Base-by-base conservation (phyloP, 495 filamentous ascomycete species). In the Xylaria intraflava region DNA sequence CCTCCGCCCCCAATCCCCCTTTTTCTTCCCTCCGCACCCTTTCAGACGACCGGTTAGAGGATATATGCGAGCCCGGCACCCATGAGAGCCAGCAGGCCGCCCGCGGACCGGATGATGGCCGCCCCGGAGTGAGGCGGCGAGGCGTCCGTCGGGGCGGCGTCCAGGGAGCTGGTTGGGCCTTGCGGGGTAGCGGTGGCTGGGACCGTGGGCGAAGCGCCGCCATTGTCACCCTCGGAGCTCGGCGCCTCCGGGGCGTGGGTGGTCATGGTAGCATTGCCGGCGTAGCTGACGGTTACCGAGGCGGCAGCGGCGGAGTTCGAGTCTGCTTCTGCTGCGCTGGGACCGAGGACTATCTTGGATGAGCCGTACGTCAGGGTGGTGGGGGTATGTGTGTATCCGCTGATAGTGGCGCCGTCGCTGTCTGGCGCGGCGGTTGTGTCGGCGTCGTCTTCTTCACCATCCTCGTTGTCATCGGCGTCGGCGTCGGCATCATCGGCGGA, bases 91-190 rank as follows among this genome's bases (percentile, higher is more conserved):
- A 65, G 12, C 20, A 63, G 6, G 42, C 57, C 52, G 49, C 46
- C 62, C 19, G 48, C 49, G 17, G 56, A 41, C 30, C 56, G 41
- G 31, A 56, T 9, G 16, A 39, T 26, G 31, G 35, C 42, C 11
- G 43, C 49, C 14, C 46, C 58, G 16, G 50, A 55, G 22, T n/a
- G n/a, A n/a, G n/a, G n/a, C n/a, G 48, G 16, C 1, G 51, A 46
- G 1, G 57, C 46, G 6, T 56, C 53, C 10, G 56, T 41, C 26
- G 60, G 57, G n/a, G 47, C 50, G 20, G 26, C 43, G 41, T 56
- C 58, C 47, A 59, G 57, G 8, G 60, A 59, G 31, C 53, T 46
- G 27, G 48, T 64, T 2, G 64, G 64, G 33, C 61, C 64, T 0
- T 51, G 51, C 2, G 61, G 64, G 2, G 54, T 55, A 35, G 58